phyloP scores from a whole-genome alignment of 2,329 filamentous ascomycete species.

The Coniella vitis region DNA sequence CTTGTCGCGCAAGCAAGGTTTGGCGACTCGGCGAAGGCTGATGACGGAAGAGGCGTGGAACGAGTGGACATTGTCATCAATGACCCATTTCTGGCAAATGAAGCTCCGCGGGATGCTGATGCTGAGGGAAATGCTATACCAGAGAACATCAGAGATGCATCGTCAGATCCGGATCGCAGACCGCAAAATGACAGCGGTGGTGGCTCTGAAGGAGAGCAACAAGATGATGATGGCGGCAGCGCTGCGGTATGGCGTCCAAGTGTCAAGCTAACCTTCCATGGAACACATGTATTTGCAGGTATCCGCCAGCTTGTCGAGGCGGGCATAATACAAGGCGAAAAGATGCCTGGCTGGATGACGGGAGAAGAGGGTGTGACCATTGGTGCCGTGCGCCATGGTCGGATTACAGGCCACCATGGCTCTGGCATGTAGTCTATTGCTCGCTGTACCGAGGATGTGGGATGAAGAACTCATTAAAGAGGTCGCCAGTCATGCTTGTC shows the following conservation, averaged over 20 bases:
- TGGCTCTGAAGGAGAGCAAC: slow-evolving; percentile 22
- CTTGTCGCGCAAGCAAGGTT: slow-evolving; percentile 63
- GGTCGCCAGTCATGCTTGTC: not conserved
- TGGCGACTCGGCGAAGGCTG: slow-evolving; percentile 49
- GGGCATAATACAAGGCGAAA: slow-evolving; percentile 66
- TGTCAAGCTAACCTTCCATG: slow-evolving; percentile 63
- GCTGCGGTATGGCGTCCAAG: slow-evolving; percentile 44
- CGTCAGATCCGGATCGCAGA: slow-evolving; percentile 27
- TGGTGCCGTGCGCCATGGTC: slow-evolving; percentile 60
- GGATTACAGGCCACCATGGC: slow-evolving; percentile 53
- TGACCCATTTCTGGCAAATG: slow-evolving; percentile 43
- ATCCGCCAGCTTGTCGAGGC: slow-evolving; percentile 70
- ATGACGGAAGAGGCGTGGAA: slow-evolving; percentile 57
- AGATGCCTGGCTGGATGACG: slow-evolving; percentile 87
- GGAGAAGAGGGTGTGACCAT: slow-evolving; percentile 76
- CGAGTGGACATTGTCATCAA: slow-evolving; percentile 52
- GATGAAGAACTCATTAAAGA: too few relatives aligned
- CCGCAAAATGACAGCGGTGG: slow-evolving; percentile 19
- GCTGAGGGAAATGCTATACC: slow-evolving; percentile 14
- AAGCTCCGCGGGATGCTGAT: slow-evolving; percentile 11
- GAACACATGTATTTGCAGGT: slow-evolving; percentile 73
- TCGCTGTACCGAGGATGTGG: slow-evolving; percentile 14
- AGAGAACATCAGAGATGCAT: slow-evolving; percentile 26
- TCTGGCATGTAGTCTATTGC: slow-evolving; percentile 37
- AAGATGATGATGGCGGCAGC: slow-evolving; percentile 25